phyloP scores from a whole-genome alignment of 148 eudicot species.

The Fallopia convolvulus region DNA sequence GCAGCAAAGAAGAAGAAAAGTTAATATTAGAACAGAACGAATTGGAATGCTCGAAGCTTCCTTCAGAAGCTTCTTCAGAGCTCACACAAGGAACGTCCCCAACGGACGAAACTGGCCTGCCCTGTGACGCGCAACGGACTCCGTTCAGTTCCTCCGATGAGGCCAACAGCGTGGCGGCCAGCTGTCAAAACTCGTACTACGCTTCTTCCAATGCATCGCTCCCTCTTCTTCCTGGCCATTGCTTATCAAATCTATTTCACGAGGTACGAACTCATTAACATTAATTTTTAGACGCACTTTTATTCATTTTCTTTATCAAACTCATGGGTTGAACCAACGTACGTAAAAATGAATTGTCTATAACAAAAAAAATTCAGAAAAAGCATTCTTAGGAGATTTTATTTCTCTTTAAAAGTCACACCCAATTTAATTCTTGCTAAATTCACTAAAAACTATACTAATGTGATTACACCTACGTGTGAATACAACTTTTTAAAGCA shows the following conservation, averaged over 20 bases:
- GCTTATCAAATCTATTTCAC: background rate
- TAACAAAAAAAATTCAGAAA: too few species aligned
- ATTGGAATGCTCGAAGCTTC: constrained; percentile 5
- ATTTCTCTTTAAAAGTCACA: too few species aligned
- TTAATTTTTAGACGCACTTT: too few species aligned
- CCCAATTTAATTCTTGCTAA: too few species aligned
- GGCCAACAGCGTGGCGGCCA: background rate
- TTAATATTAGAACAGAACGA: background rate
- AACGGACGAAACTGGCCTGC: background rate
- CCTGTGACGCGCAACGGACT: background rate
- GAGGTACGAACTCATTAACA: background rate
- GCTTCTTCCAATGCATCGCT: background rate
- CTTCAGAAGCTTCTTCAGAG: constrained; percentile 9
- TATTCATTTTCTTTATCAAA: too few species aligned
- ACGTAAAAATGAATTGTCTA: too few species aligned
- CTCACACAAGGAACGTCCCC: constrained; percentile 9
- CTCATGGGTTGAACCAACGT: too few species aligned
- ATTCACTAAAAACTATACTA: too few species aligned
- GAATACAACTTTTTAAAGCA: too few species aligned
- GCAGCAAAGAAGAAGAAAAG: background rate
- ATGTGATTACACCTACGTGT: too few species aligned
- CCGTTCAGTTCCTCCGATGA: constrained; percentile 5
- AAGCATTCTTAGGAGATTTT: too few species aligned
- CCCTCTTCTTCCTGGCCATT: constrained; percentile 1
- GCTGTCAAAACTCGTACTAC: background rate